These are phyloP conservation scores for Suillus cothurnatus DNA, from an alignment of 768 basidiomycete species.

Conservation along the genomic window DNA sequence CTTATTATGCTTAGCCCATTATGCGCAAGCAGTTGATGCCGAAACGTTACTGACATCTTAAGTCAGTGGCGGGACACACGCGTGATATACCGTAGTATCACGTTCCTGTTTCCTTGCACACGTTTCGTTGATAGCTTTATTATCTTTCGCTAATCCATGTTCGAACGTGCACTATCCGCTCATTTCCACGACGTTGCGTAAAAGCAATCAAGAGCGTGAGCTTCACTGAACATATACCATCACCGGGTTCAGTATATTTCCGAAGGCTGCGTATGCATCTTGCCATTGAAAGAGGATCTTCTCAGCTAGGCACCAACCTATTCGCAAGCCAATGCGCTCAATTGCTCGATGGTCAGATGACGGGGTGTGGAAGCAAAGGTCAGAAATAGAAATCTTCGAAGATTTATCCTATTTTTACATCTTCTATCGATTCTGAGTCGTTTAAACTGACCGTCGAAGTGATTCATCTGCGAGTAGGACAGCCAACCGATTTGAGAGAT, in stretches of 20 bases:
- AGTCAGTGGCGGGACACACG: background rate
- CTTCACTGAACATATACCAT: background rate
- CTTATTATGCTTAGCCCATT: background rate
- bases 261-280: background rate
- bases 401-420: background rate
- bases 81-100: background rate
- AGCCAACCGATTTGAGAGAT: too few relatives aligned
- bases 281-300: background rate
- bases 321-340: background rate
- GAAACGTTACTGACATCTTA: background rate
- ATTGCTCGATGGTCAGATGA: background rate
- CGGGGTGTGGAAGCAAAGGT: background rate
- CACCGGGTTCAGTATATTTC: background rate
- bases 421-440: background rate
- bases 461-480: background rate
- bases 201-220: background rate
- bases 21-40: background rate
- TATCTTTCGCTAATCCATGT: background rate
- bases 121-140: background rate
- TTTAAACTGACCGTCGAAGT: background rate
- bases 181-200: background rate
- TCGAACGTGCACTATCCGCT: background rate
- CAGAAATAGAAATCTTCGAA: background rate
- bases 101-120: background rate
- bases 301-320: background rate